These are phyloP conservation scores for Biscutella laevigata DNA, from an alignment of 441 rosid species.

Conservation along the genomic window DNA sequence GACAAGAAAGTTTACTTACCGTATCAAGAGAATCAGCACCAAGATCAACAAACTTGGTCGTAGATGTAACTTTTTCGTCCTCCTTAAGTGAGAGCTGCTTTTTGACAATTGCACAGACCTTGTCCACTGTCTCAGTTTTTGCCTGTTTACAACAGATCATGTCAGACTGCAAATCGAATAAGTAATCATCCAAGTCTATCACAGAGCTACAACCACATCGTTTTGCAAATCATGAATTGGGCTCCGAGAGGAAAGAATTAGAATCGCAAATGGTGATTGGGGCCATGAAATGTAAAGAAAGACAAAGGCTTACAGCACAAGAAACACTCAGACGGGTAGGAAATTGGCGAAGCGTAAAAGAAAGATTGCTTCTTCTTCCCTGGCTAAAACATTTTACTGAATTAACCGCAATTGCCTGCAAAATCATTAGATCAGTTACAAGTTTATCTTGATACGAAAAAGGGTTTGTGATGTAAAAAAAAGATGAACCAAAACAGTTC, in stretches of 20 bases:
- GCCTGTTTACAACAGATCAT: constrained; percentile 38
- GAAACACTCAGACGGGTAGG: constrained; percentile 38
- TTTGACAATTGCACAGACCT: constrained; percentile 62
- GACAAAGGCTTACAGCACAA: constrained; percentile 23
- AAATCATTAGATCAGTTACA: not conserved
- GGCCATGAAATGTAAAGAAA: too few species aligned
- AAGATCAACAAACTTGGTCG: constrained; percentile 47
- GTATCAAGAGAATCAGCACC: constrained; percentile 93
- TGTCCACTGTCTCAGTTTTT: constrained; percentile 61
- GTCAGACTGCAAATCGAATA: too few species aligned
- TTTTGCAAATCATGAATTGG: not conserved
- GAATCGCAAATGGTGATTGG: too few species aligned
- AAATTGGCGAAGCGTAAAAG: constrained; percentile 37
- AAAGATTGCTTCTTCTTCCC: constrained; percentile 49
- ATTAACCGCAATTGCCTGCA: constrained; percentile 37
- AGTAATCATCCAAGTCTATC: not conserved
- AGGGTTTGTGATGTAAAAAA: not conserved
- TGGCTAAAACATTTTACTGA: constrained; percentile 27
- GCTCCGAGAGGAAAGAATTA: not conserved
- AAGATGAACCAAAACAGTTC: not conserved
- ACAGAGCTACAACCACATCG: not conserved
- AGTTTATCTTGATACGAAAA: not conserved
- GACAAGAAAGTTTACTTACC: constrained; percentile 26
- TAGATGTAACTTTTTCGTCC: constrained; percentile 32
- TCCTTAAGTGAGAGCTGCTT: constrained; percentile 56